Percentiles rank a stretch among this genome's conserved stretches.
phyloP scores from a whole-genome alignment of 106 monocot species.

The Dendrobium huoshanense region DNA sequence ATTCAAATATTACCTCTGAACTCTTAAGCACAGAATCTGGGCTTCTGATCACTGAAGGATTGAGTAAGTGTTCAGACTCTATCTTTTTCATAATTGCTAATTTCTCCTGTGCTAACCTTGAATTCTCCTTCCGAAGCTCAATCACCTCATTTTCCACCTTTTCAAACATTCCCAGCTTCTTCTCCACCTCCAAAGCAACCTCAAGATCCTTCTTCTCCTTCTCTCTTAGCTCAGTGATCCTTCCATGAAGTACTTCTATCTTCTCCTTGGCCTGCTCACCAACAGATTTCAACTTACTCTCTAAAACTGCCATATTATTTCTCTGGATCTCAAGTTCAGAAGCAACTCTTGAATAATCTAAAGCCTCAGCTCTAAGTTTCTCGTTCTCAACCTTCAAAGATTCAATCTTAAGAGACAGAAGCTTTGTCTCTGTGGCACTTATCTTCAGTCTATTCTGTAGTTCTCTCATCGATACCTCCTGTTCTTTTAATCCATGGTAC shows the following conservation, averaged over 20 bases:
- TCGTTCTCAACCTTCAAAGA: conserved; percentile 55
- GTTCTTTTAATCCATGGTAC: conserved; percentile 49
- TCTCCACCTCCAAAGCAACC: conserved; percentile 26
- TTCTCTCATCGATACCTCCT: conserved; percentile 29
- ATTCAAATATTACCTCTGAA: conserved; percentile 36
- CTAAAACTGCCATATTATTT: conserved; percentile 29
- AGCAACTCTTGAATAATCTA: conserved; percentile 18
- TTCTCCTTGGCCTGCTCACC: conserved; percentile 36
- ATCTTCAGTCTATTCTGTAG: conserved; percentile 43
- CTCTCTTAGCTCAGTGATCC: conserved; percentile 23
- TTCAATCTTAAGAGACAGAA: conserved; percentile 36
- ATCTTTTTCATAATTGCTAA: conserved; percentile 33
- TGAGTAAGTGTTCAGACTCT: conserved; percentile 20
- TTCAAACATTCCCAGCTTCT: conserved; percentile 35
- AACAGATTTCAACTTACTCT: conserved; percentile 35
- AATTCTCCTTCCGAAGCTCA: conserved; percentile 37
- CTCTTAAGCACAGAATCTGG: background rate
- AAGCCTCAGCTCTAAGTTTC: conserved; percentile 35
- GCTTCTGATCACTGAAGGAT: background rate
- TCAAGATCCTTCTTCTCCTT: conserved; percentile 13
- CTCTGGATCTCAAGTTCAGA: conserved; percentile 36
- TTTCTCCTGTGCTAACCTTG: conserved; percentile 47
- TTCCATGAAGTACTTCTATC: conserved; percentile 29
- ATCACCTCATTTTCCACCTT: conserved; percentile 40
- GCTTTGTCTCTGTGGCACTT: conserved; percentile 24